These are phyloP conservation scores for Clarkia xantiana DNA, from an alignment of 345 rosid genomes.

Conservation along the genomic window DNA sequence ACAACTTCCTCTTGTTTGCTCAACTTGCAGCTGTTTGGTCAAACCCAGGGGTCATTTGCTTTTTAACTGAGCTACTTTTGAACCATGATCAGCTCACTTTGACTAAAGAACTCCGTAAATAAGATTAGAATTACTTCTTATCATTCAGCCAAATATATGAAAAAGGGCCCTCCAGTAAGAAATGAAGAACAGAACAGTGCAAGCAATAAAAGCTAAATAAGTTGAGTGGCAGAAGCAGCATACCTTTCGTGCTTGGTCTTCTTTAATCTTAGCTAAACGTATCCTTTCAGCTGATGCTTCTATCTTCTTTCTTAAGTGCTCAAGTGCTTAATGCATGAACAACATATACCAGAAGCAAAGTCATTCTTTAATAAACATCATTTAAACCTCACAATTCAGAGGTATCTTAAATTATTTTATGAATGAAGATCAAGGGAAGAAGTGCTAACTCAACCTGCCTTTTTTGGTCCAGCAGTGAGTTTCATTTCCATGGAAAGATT, in stretches of 20 bases:
- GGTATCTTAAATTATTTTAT: not conserved
- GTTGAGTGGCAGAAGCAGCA: slow-evolving; percentile 9
- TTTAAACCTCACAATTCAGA: not conserved
- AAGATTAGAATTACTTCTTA: no score
- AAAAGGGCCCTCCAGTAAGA: no score
- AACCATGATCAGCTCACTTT: no score
- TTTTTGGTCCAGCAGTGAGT: slow-evolving; percentile 94
- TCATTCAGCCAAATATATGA: no score
- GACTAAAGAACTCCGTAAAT: no score
- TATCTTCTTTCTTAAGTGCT: slow-evolving; percentile 81
- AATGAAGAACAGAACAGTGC: not conserved
- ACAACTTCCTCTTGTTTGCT: no score
- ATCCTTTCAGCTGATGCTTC: slow-evolving; percentile 62
- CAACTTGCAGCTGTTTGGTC: no score
- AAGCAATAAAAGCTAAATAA: not conserved
- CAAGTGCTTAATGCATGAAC: slow-evolving; percentile 39
- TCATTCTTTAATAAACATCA: slow-evolving; percentile 8
- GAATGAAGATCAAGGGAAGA: not conserved
- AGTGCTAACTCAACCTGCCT: slow-evolving; percentile 39
- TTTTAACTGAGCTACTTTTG: no score
- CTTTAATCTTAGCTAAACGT: slow-evolving; percentile 53
- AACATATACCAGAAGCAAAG: slow-evolving; percentile 13
- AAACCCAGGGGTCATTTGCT: no score
- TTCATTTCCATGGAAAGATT: slow-evolving; percentile 79
- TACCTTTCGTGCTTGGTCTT: slow-evolving; percentile 77